Evolutionary conservation across 1,284 basidiomycete genomes (phyloP), one percentile per base, ranked within the genome.

Genomic region (Tilletiaria anomala): DNA sequence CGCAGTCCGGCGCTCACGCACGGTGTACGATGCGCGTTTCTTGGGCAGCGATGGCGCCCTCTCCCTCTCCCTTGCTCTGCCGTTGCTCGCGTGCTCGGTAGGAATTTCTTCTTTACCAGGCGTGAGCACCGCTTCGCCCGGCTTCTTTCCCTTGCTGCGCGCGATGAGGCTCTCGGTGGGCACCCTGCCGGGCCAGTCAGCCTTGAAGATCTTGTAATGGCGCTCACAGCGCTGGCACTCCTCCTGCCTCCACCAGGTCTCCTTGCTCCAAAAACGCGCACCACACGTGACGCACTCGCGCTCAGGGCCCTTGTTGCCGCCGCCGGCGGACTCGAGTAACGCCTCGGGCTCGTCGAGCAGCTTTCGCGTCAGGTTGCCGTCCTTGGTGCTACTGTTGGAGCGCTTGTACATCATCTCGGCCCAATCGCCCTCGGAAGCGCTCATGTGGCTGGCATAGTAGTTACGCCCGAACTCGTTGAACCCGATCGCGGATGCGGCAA

Each of bases 171-270:
- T n/a, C 26, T 29, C 26, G n/a, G 26, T 29, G 26, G 26, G 26
- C 8, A 29, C n/a, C 8, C 26, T 8, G n/a, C n/a, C 26, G 26
- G 63, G 63, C 63, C 63, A 66, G 37, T 63, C 62, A 8, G 50
- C 55, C 35, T 61, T 59, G 50, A 54, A 66, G 40, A 66, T 61
- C 40, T 57, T 56, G 47, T 61, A 63, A 39, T 66, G 63, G 15
- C 63, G 51, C 37, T 63, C 60, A 40, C 63, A 66, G 10, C 63
- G 50, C 4, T 49, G 45, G 26, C 63, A 66, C 40, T 66, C 62
- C 43, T 63, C 62, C 5, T 61, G 60, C 14, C 53, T 53, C 60
- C 58, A 66, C 63, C 63, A 66, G 16, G 54, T 56, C 44, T 63
- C 60, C 2, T 54, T 61, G 10, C 58, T 56, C 48, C 55, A 58